phyloP scores from a whole-genome alignment of 805 yeast species.

The Ogataea trehalophila region DNA sequence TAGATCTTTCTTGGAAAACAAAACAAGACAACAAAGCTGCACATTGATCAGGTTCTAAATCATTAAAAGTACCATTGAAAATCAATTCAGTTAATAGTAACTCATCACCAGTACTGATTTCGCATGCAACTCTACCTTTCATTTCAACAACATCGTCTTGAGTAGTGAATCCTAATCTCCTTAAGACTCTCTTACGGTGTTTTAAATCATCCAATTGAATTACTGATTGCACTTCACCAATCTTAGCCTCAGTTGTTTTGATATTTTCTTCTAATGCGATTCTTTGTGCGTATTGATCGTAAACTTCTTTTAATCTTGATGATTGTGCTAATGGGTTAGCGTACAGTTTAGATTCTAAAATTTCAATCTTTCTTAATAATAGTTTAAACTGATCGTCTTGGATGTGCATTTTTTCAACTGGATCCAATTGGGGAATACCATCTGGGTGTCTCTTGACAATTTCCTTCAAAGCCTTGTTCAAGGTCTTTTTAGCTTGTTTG shows the following conservation, averaged over 20 bases:
- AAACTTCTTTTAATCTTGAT: conserved; percentile 56
- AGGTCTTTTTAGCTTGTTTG: conserved; percentile 51
- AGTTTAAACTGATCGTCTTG: conserved; percentile 61
- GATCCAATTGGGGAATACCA: conserved; percentile 89
- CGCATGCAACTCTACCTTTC: conserved; percentile 92
- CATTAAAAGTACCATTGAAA: conserved; percentile 93
- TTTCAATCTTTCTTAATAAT: conserved; percentile 72
- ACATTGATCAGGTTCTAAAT: conserved; percentile 80
- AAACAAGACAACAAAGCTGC: conserved; percentile 91
- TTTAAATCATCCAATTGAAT: conserved; percentile 92
- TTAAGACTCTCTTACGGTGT: conserved; percentile 85
- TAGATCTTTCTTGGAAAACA: conserved; percentile 94
- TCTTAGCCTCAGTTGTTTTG: conserved; percentile 55
- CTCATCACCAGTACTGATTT: conserved; percentile 88
- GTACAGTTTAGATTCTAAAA: conserved; percentile 67
- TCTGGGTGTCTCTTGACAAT: conserved; percentile 81
- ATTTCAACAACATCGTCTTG: conserved; percentile 86
- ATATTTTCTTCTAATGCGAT: conserved; percentile 56
- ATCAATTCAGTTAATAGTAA: conserved; percentile 82
- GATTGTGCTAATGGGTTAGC: conserved; percentile 66
- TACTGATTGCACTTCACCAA: conserved; percentile 81
- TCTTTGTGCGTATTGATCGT: conserved; percentile 60
- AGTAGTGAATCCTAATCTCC: conserved; percentile 87
- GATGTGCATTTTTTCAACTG: conserved; percentile 88
- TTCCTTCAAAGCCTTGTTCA: conserved; percentile 70